These are phyloP conservation scores for Rosa hybrid DNA, from an alignment of 331 rosid genomes.

Conservation along the genomic window DNA sequence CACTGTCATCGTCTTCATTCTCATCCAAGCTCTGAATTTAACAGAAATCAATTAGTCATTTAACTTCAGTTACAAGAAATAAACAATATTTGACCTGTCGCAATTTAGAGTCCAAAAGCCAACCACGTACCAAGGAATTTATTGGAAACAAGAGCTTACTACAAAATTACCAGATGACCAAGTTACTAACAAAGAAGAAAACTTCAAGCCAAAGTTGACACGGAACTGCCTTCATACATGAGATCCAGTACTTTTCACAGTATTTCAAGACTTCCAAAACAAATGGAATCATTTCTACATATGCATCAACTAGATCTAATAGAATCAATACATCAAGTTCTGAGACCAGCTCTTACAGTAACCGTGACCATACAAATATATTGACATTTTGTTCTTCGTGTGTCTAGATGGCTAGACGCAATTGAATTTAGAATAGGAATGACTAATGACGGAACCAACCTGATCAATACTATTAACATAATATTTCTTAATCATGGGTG, in stretches of 20 bases:
- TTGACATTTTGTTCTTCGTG: neutral
- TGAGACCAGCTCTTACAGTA: neutral
- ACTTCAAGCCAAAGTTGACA: neutral
- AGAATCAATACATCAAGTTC: neutral
- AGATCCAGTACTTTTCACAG: neutral
- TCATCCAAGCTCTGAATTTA: conserved; percentile 44
- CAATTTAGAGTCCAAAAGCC: neutral
- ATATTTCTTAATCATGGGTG: neutral
- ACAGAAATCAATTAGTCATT: conserved; percentile 5
- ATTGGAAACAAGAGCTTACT: neutral
- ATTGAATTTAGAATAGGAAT: neutral
- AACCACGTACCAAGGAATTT: neutral
- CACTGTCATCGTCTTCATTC: conserved; percentile 30
- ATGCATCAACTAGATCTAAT: neutral
- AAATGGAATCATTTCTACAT: neutral
- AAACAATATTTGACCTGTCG: neutral
- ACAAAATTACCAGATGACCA: neutral
- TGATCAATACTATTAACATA: neutral
- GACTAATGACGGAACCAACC: neutral
- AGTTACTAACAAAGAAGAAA: neutral
- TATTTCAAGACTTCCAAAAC: neutral
- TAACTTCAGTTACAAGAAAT: conserved; percentile 6
- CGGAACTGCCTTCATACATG: neutral
- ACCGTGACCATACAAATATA: neutral
- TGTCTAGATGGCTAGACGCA: neutral